These are phyloP conservation scores for Lasiosphaeris hirsuta DNA, from an alignment of 495 filamentous ascomycete species.

Conservation along the genomic window DNA sequence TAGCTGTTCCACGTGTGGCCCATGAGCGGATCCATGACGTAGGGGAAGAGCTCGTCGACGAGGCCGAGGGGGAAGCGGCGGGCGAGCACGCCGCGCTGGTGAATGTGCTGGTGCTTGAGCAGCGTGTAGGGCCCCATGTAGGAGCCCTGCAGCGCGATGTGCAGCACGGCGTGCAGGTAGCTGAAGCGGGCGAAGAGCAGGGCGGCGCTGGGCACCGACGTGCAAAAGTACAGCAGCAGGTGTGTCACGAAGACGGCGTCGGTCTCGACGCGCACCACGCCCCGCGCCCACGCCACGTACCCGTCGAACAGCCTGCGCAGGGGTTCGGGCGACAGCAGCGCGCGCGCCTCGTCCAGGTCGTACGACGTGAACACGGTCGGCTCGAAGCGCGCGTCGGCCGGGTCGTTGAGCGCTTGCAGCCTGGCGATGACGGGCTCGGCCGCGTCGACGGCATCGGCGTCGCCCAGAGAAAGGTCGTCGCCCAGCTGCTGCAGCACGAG, in stretches of 20 bases:
- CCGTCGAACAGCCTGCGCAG: conserved; percentile 7
- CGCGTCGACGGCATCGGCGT: neutral
- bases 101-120: conserved; percentile 81
- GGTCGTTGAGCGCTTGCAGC: conserved; percentile 47
- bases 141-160: conserved; percentile 58
- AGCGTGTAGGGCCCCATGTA: conserved; percentile 72
- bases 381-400: conserved; percentile 33
- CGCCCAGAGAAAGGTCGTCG: neutral
- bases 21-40: conserved; percentile 69
- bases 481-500: conserved; percentile 17
- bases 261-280: conserved; percentile 29
- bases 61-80: conserved; percentile 43
- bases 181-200: conserved; percentile 62
- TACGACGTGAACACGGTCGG: conserved; percentile 40
- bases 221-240: conserved; percentile 65
- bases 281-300: conserved; percentile 28
- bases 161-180: conserved; percentile 60
- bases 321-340: neutral
- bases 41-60: conserved; percentile 66
- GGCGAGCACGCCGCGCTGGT: conserved; percentile 65
- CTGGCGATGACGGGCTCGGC: conserved; percentile 1
- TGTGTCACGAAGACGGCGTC: conserved; percentile 71
- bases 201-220: conserved; percentile 63
- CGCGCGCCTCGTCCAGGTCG: conserved; percentile 24
- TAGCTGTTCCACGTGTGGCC: conserved; percentile 84